Conservation (phyloP, 1,139 yeast species). For the Scheffersomyces cryptocercus region DNA sequence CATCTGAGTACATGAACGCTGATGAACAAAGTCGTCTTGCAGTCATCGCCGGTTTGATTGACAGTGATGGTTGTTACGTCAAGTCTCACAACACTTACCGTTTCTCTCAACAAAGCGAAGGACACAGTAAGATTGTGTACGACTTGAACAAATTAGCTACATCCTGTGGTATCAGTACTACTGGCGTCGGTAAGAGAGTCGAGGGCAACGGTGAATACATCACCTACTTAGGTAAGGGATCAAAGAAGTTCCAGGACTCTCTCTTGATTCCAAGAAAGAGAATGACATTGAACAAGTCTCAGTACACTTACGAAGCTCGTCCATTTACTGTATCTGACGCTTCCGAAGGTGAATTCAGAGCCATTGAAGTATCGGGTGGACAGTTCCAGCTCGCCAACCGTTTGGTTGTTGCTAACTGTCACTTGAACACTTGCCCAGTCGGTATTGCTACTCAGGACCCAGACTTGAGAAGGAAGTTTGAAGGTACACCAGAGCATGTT, state of each 20-base stretch:
- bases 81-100: constrained; percentile 2
- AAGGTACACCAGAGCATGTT: constrained; percentile 97
- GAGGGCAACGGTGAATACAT: not conserved
- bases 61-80: constrained; percentile 2
- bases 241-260: not conserved
- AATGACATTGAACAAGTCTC: not conserved
- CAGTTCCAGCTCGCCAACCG: constrained; percentile 1
- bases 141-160: not conserved
- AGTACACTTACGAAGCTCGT: not conserved
- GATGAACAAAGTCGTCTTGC: not conserved
- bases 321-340: not conserved
- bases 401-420: constrained; percentile 23
- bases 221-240: constrained; percentile 1
- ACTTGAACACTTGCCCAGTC: constrained; percentile 91
- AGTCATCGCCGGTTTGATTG: constrained; percentile 2
- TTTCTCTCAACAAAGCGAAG: not conserved
- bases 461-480: constrained; percentile 83
- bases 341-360: constrained; percentile 1
- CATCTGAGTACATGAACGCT: constrained; percentile 1
- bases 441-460: constrained; percentile 99
- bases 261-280: constrained; percentile 2
- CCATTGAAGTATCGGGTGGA: constrained; percentile 2
- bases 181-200: not conserved
- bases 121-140: constrained; percentile 2
- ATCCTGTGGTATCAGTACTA: constrained; percentile 1